Evolutionary conservation across 2,329 filamentous ascomycete species (phyloP).

Genomic region (Coccinonectria pachysandricola): DNA sequence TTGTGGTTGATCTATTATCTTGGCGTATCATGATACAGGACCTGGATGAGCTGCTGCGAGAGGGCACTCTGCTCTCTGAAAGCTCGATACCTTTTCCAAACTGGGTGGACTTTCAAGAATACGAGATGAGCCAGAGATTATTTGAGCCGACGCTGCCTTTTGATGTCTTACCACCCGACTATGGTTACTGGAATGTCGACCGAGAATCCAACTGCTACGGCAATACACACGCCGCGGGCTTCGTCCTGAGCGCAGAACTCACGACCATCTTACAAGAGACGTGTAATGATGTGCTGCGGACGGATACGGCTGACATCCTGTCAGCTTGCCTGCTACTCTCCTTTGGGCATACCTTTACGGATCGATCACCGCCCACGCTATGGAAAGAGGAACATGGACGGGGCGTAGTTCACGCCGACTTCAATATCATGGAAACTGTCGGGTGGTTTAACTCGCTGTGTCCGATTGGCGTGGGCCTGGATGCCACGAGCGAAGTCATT

Average conservation of each 20-base stretch:
- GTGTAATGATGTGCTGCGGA: slow-evolving; percentile 37
- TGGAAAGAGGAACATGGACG: slow-evolving; percentile 46
- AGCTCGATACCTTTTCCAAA: slow-evolving; percentile 37
- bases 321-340: slow-evolving; percentile 44
- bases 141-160: slow-evolving; percentile 28
- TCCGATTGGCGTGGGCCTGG: slow-evolving; percentile 35
- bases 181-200: slow-evolving; percentile 38
- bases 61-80: slow-evolving; percentile 33
- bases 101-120: slow-evolving; percentile 38
- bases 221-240: slow-evolving; percentile 31
- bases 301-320: slow-evolving; percentile 43
- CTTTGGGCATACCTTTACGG: slow-evolving; percentile 44
- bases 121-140: slow-evolving; percentile 22
- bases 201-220: slow-evolving; percentile 34
- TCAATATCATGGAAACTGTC: slow-evolving; percentile 46
- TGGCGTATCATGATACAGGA: slow-evolving; percentile 42
- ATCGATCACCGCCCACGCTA: slow-evolving; percentile 38
- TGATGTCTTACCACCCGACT: slow-evolving; percentile 27
- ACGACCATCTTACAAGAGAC: slow-evolving; percentile 32
- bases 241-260: slow-evolving; percentile 32
- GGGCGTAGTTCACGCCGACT: slow-evolving; percentile 30
- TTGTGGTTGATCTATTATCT: slow-evolving; percentile 40
- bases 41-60: slow-evolving; percentile 36
- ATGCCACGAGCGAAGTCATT: slow-evolving; percentile 37
- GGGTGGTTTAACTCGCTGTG: slow-evolving; percentile 51